A percentile compares a stretch with the other conserved stretches of the same genome.
Evolutionary conservation across 768 basidiomycete genomes (phyloP).

Genomic region (Aureoboletus auriporus): DNA sequence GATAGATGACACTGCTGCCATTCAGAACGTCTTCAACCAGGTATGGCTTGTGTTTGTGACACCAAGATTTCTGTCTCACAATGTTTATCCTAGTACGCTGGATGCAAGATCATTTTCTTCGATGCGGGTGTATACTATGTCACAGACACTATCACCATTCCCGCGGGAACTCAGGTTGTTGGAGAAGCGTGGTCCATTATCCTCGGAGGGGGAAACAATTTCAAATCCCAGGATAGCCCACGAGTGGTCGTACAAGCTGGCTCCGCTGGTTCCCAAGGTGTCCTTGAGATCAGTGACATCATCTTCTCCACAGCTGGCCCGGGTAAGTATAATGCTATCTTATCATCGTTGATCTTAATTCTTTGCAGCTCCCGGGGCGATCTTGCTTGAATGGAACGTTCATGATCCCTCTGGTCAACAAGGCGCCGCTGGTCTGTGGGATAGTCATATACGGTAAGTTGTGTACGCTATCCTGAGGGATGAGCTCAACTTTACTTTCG

Average conservation of each 20-base stretch:
- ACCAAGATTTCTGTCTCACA: neutral
- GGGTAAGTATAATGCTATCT: slow-evolving; percentile 9
- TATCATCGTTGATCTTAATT: neutral
- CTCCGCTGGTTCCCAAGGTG: slow-evolving; percentile 41
- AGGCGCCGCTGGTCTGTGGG: slow-evolving; percentile 53
- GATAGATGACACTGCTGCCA: slow-evolving; percentile 70
- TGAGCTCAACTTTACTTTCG: neutral
- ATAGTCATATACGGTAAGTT: slow-evolving; percentile 36
- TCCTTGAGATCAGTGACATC: slow-evolving; percentile 62
- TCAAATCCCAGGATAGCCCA: slow-evolving; percentile 38
- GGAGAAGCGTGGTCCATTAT: slow-evolving; percentile 51
- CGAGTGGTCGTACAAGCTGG: slow-evolving; percentile 43
- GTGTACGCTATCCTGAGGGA: fast-evolving
- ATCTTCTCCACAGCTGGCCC: slow-evolving; percentile 56
- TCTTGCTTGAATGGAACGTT: slow-evolving; percentile 56
- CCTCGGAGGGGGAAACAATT: slow-evolving; percentile 39
- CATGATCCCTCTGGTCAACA: slow-evolving; percentile 50
- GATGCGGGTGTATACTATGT: slow-evolving; percentile 58
- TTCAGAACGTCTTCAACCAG: slow-evolving; percentile 54
- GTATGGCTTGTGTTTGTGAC: slow-evolving; percentile 24
- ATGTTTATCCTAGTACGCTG: slow-evolving; percentile 47
- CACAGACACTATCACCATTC: slow-evolving; percentile 43
- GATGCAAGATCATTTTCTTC: slow-evolving; percentile 77
- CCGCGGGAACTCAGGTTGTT: slow-evolving; percentile 43
- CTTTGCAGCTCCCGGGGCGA: slow-evolving; percentile 39